A percentile compares a stretch with the other conserved stretches of the same genome.
phyloP scores from a whole-genome alignment of 352 stramenopile species.

The Globisporangium ultimum region DNA sequence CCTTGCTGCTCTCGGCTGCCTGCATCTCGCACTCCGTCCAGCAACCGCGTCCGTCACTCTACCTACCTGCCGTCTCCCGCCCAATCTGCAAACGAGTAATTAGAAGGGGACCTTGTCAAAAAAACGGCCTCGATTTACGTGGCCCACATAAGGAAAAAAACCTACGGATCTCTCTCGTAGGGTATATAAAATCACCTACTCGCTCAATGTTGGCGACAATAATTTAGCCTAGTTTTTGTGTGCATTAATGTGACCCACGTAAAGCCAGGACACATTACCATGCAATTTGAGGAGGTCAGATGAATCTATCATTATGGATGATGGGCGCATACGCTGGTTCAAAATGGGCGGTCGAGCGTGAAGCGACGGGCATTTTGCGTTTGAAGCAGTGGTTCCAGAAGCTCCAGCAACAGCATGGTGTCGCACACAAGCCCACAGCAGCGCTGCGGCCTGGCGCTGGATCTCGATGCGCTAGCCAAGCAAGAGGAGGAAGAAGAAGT shows the following conservation, averaged over 20 bases:
- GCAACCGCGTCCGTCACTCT: not conserved
- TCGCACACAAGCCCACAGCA: not conserved
- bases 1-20: not conserved
- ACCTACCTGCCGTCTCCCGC: no score
- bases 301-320: not conserved
- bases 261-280: no score
- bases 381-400: not conserved
- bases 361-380: not conserved
- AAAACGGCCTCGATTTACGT: not conserved
- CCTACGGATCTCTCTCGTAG: not conserved
- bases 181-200: not conserved
- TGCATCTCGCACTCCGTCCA: no score
- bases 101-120: no score
- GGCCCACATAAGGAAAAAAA: not conserved
- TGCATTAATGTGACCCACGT: no score
- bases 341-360: not conserved
- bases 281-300: not conserved
- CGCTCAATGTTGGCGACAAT: no score
- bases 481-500: conserved; percentile 2
- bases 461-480: conserved; percentile 6
- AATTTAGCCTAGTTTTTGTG: not conserved
- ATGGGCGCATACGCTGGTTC: not conserved
- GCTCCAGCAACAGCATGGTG: not conserved
- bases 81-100: no score
- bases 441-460: conserved; percentile 4